A percentile compares a stretch with the other conserved stretches of the same genome.
phyloP scores from a whole-genome alignment of 805 yeast genomes.

The Tetrapisispora namnaoensis region DNA sequence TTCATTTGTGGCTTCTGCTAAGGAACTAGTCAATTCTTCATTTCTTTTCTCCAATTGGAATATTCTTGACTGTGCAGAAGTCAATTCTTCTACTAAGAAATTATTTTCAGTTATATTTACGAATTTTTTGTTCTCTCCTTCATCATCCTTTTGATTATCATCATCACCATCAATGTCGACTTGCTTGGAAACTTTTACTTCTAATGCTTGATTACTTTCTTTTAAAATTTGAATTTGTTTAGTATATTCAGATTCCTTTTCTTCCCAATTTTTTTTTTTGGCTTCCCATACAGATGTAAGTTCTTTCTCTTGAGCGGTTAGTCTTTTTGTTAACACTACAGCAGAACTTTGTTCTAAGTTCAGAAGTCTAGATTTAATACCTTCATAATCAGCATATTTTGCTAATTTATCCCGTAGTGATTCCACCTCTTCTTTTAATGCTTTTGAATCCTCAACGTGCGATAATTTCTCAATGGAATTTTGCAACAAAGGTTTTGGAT shows the following conservation, averaged over 20 bases:
- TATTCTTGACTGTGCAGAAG: slow-evolving; percentile 55
- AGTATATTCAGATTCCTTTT: slow-evolving; percentile 43
- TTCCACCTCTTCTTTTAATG: slow-evolving; percentile 42
- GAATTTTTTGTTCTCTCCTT: slow-evolving; percentile 10
- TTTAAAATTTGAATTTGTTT: slow-evolving; percentile 43
- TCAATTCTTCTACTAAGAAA: slow-evolving; percentile 65
- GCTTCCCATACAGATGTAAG: slow-evolving; percentile 60
- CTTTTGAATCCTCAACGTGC: slow-evolving; percentile 42
- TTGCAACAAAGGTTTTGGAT: slow-evolving; percentile 75
- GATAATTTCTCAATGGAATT: slow-evolving; percentile 55
- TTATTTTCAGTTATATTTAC: slow-evolving; percentile 40
- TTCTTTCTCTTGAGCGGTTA: slow-evolving; percentile 67
- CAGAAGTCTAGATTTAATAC: slow-evolving; percentile 50
- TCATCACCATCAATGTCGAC: slow-evolving; percentile 33
- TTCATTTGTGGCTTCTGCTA: slow-evolving; percentile 44
- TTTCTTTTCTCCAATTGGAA: slow-evolving; percentile 69
- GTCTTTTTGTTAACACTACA: slow-evolving; percentile 41
- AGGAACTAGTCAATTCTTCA: slow-evolving; percentile 57
- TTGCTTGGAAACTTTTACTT: slow-evolving; percentile 56
- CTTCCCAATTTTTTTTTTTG: slow-evolving; percentile 57
- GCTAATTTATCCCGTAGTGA: slow-evolving; percentile 49
- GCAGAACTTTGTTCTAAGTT: slow-evolving; percentile 54
- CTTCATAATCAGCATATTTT: slow-evolving; percentile 69
- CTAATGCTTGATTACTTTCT: slow-evolving; percentile 51
- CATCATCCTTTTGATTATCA: slow-evolving; percentile 18